Evolutionary conservation across 805 yeast genomes (phyloP).

Genomic region (Candida namnaoensis): DNA sequence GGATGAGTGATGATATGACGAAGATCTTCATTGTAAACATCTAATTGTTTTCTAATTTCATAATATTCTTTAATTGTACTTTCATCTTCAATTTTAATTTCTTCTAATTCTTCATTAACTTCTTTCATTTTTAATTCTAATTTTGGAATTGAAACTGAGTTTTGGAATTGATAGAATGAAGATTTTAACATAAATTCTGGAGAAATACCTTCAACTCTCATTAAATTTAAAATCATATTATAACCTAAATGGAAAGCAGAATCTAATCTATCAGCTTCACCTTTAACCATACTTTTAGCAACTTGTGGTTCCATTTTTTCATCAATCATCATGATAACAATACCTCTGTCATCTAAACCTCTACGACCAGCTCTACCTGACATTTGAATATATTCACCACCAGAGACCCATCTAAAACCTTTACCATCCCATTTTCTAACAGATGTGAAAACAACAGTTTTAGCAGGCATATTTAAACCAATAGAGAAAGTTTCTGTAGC

Average conservation of each 20-base stretch:
- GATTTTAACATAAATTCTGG: conserved; percentile 95
- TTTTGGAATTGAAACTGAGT: conserved; percentile 81
- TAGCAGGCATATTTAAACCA: conserved; percentile 99
- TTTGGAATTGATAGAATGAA: conserved; percentile 94
- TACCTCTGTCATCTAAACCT: conserved; percentile 98
- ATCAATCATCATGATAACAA: conserved; percentile 98
- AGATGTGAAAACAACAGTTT: conserved; percentile 94
- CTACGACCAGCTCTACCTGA: conserved; percentile 99
- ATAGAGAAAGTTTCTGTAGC: conserved; percentile 98
- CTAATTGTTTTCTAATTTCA: conserved; percentile 68
- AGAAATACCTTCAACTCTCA: conserved; percentile 97
- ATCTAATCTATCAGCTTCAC: conserved; percentile 95
- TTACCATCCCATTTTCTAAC: conserved; percentile 98
- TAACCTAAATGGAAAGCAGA: conserved; percentile 97
- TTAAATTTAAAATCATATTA: conserved; percentile 90
- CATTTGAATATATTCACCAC: conserved; percentile 99
- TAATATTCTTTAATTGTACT: conserved; percentile 69
- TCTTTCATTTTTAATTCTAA: conserved; percentile 61
- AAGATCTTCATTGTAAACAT: conserved; percentile 63
- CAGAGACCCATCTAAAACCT: conserved; percentile 97
- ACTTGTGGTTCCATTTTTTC: conserved; percentile 99
- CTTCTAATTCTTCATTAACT: conserved; percentile 38
- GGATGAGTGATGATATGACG: conserved; percentile 87
- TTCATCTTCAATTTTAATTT: conserved; percentile 64
- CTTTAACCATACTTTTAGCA: conserved; percentile 99